Percentiles rank a stretch among this genome's conserved stretches.
Evolutionary conservation across 208 protist genomes (phyloP).

Genomic region (Jaenimonas drosophilae): DNA sequence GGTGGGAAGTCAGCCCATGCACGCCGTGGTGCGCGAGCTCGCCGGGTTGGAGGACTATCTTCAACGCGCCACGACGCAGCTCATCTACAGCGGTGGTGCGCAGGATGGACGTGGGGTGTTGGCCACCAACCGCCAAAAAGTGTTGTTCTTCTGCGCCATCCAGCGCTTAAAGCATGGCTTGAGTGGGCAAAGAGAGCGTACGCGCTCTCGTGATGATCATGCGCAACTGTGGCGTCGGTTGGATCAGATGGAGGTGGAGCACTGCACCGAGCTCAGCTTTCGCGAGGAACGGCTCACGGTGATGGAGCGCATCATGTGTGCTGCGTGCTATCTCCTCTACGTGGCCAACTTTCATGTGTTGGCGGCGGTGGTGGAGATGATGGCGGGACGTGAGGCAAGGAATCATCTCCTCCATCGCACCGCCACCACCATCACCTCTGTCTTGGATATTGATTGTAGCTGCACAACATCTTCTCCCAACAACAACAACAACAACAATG

Average conservation of each 20-base stretch:
- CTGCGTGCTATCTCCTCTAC: conserved; percentile 33
- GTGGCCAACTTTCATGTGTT: conserved; percentile 28
- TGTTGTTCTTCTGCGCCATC: conserved; percentile 1
- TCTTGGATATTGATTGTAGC: no score
- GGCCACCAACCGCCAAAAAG: conserved; percentile 1
- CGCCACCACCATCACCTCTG: no score
- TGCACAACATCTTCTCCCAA: no score
- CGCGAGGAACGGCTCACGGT: conserved; percentile 24
- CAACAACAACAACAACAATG: no score
- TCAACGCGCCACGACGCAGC: conserved; percentile 13
- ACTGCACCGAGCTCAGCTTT: conserved; percentile 59
- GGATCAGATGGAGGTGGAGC: conserved; percentile 16
- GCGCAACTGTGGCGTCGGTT: not conserved
- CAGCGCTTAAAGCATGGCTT: conserved; percentile 1
- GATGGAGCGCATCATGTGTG: conserved; percentile 20
- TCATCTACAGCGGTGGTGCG: not conserved
- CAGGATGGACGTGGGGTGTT: not conserved
- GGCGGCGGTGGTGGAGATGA: conserved; percentile 6
- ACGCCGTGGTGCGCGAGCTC: conserved; percentile 12
- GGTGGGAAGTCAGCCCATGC: not conserved
- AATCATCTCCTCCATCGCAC: no score
- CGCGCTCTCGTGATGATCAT: not conserved
- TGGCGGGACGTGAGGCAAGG: no score
- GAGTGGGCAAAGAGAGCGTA: not conserved
- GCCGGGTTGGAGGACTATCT: no score